Evolutionary conservation across 257 asterid genomes (phyloP), one percentile per base, ranked within the genome.

Genomic region (Fraxinus excelsior): DNA sequence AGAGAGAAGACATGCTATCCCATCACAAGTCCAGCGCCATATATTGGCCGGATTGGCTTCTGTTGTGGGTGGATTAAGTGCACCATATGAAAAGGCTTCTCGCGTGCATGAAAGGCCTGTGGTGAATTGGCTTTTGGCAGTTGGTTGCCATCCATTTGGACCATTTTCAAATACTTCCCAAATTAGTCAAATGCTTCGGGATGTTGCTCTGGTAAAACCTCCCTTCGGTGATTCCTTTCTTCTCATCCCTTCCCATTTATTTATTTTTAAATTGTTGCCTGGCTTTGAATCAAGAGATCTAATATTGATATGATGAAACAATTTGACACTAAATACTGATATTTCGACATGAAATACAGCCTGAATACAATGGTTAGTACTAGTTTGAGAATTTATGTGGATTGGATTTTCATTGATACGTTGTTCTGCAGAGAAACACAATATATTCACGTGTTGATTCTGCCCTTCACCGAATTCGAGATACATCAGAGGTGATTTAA

Each of bases 71-170:
- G 99, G 99, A 78, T 71, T 95, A 76, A 90, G 93, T 87, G 99
- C 98, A 35, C 98, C 99, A 14, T 95, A 86, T 83, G 99, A 95
- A 84, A 95, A 89, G 72, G 96, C 99, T 82, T 95, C 99, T 77
- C 96, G 91, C 70, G 87, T 89, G 76, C 98, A 95, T 23, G 97
- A 91, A 85, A 85, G 99, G 82, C 97, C 97, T 75, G 85, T 91
- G 72, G 91, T 91, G 62, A 91, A 95, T 85, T 95, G 99, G 98
- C 97, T 96, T 74, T 86, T 94, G 92, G 96, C 98, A 9, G 91
- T 97, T 56, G 99, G 99, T 75, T 96, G 99, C 74, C 99, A 96
- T 86, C 99, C 99, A 62, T 96, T 96, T 78, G 99, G 99, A 74
- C 99, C 98, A 64, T 96, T 96, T 85, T 96, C 99, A 60, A 91